Evolutionary conservation across 192 early-diverging fungal species (phyloP), one percentile per base, ranked within the genome.

Genomic region (Gonapodya sp.): DNA sequence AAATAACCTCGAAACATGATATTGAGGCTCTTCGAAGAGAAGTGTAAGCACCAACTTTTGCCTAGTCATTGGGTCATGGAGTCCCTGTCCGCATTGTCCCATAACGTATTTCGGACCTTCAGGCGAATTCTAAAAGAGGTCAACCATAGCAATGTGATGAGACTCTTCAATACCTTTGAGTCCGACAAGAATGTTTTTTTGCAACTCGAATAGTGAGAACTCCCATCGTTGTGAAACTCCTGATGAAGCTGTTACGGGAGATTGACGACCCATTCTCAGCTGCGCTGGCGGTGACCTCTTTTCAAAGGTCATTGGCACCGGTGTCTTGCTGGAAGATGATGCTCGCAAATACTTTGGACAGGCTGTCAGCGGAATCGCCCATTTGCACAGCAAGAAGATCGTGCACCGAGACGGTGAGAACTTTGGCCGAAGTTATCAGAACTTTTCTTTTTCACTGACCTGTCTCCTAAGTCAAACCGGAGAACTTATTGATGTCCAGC

Each of bases 391-490:
- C 46, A 64, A 64, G 46, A 78, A 90, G 84, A 90, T 89, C 81
- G 87, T 86, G 18, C 86, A 87, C 34, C 46, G 86, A 81, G 86
- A 87, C 46, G 77, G 87, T 77, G 88, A 87, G 79, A 16, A 64
- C 24, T 64, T 16, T 24, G 8, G 24, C 46, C 24, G 46, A 8
- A 64, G 46, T 24, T 64, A 8, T 24, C 8, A 8, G 24, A 64
- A 64, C 46, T 24, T 64, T 8, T 64, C 24, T 24, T 8, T 64
- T 8, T 16, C 24, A 64, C 24, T 24, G 24, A 8, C 24, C 46
- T 24, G 8, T 16, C 24, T 64, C 46, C 8, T 64, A 8, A 64
- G 46, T 64, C 46, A 64, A 64, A 24, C 46, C 46, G 8, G 46
- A 64, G 46, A 64, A 64, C 24, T 24, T 64, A 16, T 64, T 64